phyloP scores from a whole-genome alignment of 345 rosid species.

The Populus pruinosa region DNA sequence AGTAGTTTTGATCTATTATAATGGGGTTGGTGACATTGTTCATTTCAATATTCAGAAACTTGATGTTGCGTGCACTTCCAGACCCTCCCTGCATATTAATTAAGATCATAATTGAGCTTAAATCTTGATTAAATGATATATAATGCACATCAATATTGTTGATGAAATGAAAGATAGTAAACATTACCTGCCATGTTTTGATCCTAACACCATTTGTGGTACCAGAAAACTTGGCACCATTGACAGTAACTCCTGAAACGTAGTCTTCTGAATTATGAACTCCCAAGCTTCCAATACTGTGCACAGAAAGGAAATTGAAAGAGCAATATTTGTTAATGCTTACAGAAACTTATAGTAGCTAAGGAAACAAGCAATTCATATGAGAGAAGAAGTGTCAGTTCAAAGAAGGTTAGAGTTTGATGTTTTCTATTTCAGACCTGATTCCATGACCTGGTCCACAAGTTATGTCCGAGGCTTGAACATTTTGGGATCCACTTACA shows the following conservation, averaged over 20 bases:
- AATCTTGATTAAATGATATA: background rate
- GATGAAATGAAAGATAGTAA: background rate
- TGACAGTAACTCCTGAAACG: slow-evolving; percentile 66
- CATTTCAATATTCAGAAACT: slow-evolving; percentile 68
- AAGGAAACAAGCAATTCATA: background rate
- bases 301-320: background rate
- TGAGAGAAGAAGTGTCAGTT: background rate
- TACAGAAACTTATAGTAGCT: background rate
- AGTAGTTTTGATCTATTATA: slow-evolving; percentile 76
- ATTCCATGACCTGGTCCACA: slow-evolving; percentile 83
- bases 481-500: slow-evolving; percentile 50
- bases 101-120: background rate
- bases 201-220: slow-evolving; percentile 82
- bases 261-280: slow-evolving; percentile 42
- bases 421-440: slow-evolving; percentile 32
- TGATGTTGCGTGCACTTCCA: slow-evolving; percentile 70
- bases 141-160: background rate
- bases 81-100: slow-evolving; percentile 70
- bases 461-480: slow-evolving; percentile 41
- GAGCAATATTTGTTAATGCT: background rate
- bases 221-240: slow-evolving; percentile 59
- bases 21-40: slow-evolving; percentile 71
- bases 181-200: slow-evolving; percentile 77
- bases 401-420: background rate
- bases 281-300: slow-evolving; percentile 85